These are phyloP conservation scores for Brassica balearica DNA, from an alignment of 441 rosid genomes.

Conservation along the genomic window DNA sequence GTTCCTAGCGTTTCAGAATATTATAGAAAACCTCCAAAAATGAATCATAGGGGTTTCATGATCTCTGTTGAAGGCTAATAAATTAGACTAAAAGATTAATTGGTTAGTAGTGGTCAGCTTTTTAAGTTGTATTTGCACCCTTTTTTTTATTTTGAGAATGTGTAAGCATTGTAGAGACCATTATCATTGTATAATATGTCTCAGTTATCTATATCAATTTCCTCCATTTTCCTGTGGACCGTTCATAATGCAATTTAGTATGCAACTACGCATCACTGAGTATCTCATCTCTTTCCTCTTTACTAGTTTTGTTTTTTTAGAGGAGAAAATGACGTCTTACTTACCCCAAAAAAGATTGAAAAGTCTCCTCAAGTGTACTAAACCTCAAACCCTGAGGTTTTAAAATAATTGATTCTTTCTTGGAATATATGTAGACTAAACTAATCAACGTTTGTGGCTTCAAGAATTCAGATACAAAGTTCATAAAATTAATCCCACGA, in stretches of 20 bases:
- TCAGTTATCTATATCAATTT: neutral
- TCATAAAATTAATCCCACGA: neutral
- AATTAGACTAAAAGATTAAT: conserved; percentile 31
- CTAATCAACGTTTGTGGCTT: conserved; percentile 39
- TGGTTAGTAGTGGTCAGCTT: conserved; percentile 28
- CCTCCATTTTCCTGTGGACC: conserved; percentile 13
- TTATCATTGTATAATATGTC: conserved; percentile 27
- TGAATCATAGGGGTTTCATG: conserved; percentile 12
- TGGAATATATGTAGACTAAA: conserved; percentile 17
- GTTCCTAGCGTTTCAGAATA: conserved; percentile 15
- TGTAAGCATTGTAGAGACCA: conserved; percentile 26
- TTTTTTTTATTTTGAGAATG: conserved; percentile 21
- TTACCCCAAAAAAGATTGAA: neutral
- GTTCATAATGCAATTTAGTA: neutral
- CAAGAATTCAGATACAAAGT: neutral
- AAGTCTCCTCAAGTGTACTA: conserved; percentile 12
- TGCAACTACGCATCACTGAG: neutral
- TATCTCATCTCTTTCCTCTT: neutral
- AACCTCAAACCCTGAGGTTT: conserved; percentile 8
- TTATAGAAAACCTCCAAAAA: neutral
- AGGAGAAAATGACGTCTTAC: conserved; percentile 24
- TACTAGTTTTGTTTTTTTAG: neutral
- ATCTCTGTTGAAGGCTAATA: conserved; percentile 18
- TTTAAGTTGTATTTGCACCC: conserved; percentile 14
- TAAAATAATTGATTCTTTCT: neutral